Evolutionary conservation across 2,329 filamentous ascomycete species (phyloP).

Genomic region (Gaeumannomyces tritici): DNA sequence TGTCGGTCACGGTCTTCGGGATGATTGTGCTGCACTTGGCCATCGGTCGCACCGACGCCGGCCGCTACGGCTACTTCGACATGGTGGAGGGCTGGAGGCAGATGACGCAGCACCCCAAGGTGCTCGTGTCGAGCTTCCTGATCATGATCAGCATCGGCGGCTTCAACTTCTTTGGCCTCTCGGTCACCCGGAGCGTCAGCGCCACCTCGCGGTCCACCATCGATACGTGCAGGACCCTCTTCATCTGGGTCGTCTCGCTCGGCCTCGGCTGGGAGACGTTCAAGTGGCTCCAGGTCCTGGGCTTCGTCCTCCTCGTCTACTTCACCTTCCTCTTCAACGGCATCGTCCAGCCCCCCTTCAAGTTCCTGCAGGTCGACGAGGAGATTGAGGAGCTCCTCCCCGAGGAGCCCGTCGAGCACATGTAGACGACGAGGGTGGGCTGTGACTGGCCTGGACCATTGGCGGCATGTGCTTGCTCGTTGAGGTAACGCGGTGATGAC

Average conservation of each 20-base stretch:
- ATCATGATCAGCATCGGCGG: conserved; percentile 98
- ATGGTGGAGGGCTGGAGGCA: conserved; percentile 76
- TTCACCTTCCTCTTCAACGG: conserved; percentile 97
- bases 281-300: conserved; percentile 90
- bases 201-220: conserved; percentile 93
- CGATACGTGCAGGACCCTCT: conserved; percentile 92
- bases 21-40: conserved; percentile 74
- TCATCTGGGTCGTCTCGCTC: conserved; percentile 95
- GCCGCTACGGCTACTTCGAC: conserved; percentile 80
- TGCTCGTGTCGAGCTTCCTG: conserved; percentile 69
- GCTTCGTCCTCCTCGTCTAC: conserved; percentile 85
- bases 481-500: neutral
- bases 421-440: conserved; percentile 6
- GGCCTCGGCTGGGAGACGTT: conserved; percentile 94
- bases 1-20: conserved; percentile 63
- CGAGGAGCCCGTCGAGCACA: conserved; percentile 77
- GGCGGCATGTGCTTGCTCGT: neutral
- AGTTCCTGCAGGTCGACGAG: conserved; percentile 47
- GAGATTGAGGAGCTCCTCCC: conserved; percentile 60
- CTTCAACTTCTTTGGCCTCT: conserved; percentile 98
- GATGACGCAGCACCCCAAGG: conserved; percentile 59
- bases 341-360: conserved; percentile 73
- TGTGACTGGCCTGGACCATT: neutral
- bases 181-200: conserved; percentile 79
- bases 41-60: conserved; percentile 65